A percentile compares a stretch with the other conserved stretches of the same genome.
Evolutionary conservation across 768 basidiomycete genomes (phyloP).

Genomic region (Wakefieldia striispora): DNA sequence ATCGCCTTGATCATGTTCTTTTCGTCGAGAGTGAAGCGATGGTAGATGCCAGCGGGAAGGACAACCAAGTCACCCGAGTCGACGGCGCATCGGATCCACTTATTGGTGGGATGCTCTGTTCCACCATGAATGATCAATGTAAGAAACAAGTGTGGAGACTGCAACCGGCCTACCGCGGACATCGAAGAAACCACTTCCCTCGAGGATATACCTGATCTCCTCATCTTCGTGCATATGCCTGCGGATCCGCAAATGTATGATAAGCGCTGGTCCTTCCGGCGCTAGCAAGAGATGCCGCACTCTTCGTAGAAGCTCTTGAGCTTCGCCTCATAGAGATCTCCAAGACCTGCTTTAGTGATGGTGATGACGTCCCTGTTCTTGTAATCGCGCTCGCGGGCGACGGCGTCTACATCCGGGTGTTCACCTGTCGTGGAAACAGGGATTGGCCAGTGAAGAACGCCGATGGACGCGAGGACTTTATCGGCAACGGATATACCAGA

Average conservation of each 20-base stretch:
- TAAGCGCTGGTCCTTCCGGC: not conserved
- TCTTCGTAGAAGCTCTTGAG: slow-evolving; percentile 83
- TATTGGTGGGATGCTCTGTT: slow-evolving; percentile 62
- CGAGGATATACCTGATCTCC: slow-evolving; percentile 86
- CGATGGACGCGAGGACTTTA: slow-evolving; percentile 51
- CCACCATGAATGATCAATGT: not conserved
- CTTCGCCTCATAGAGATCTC: slow-evolving; percentile 79
- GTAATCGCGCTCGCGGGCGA: slow-evolving; percentile 71
- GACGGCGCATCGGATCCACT: slow-evolving; percentile 81
- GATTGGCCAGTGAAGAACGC: slow-evolving; percentile 66
- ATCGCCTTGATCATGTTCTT: slow-evolving; percentile 70
- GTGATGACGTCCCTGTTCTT: slow-evolving; percentile 83
- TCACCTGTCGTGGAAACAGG: slow-evolving; percentile 41
- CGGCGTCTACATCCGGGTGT: slow-evolving; percentile 53
- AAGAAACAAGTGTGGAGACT: not conserved
- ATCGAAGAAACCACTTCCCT: slow-evolving; percentile 92
- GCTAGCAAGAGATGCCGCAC: slow-evolving; percentile 38
- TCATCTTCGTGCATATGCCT: slow-evolving; percentile 97
- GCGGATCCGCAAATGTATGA: not conserved
- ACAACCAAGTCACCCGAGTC: slow-evolving; percentile 81
- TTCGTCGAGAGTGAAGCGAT: slow-evolving; percentile 89
- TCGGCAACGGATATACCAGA: slow-evolving; percentile 54
- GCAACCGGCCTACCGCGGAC: slow-evolving; percentile 62
- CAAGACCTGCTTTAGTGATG: slow-evolving; percentile 74
- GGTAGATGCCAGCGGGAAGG: slow-evolving; percentile 89